Evolutionary conservation across 306 rosid species (phyloP), one percentile per base, ranked within the genome.

Genomic region (Elaeagnus macrophylla): DNA sequence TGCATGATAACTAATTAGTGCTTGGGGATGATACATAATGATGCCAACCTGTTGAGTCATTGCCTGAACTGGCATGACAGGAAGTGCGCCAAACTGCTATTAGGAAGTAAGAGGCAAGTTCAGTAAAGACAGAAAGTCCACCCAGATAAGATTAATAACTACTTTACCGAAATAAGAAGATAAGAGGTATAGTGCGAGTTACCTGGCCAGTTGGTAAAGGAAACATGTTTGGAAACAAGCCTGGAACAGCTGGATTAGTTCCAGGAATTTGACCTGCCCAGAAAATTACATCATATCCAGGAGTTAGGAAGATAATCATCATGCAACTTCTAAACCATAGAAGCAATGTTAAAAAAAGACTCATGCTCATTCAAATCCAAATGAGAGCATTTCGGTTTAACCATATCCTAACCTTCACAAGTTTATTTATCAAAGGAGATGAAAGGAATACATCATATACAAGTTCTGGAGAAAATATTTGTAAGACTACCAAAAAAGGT

Each of bases 41-140:
- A 39, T 36, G 52, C 20, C 60, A 64, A 87, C 99, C 99, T 91
- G 99, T 57, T 91, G 99, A 48, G 99, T 91, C 99, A 91, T 91
- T 62, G 99, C 99, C 77, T 91, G 99, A 57, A 91, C 93, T 16
- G 99, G 99, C 99, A 91, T 87, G 60, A 91, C 93, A 25, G 99
- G 95, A 45, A 91, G 83, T 8, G 93, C 82, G 52, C 82, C 81
- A 67, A 91, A 91, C 65, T 65, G 89, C 93, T 82, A 83, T 75
- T 51, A 47, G 16, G 48, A 44, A 51, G 66, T 39, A 56, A 46
- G 49, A 48, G 46, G 56, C 55, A 76, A 37, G 41, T 55, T 48
- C 46, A 9, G 25, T 2, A 5, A 13, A 32, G 41, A 48, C 43
- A 55, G 47, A 10, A 7, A 15, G 12, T 38, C 25, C 18, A 7